Percentiles rank a stretch among this genome's conserved stretches.
Evolutionary conservation across 257 asterid species (phyloP).

Genomic region (Primulina eburnea): DNA sequence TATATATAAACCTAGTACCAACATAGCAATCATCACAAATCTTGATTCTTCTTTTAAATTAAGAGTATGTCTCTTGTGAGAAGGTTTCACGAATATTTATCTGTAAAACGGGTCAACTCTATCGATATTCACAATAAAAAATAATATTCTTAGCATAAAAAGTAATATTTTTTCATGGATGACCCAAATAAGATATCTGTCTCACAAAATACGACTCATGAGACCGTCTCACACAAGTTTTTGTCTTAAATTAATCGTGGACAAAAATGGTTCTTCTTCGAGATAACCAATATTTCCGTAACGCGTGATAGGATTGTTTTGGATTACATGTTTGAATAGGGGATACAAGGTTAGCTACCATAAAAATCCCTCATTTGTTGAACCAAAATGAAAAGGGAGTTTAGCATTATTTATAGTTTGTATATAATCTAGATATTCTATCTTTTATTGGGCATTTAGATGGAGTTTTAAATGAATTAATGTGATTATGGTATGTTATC

Average conservation of each 20-base stretch:
- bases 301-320: neutral
- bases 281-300: slow-evolving; percentile 10
- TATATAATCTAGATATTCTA: too few relatives aligned
- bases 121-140: too few relatives aligned
- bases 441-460: neutral
- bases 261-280: neutral
- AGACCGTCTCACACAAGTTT: too few relatives aligned
- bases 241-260: slow-evolving; percentile 6
- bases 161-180: too few relatives aligned
- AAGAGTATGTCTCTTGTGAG: too few relatives aligned
- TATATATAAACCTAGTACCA: slow-evolving; percentile 17
- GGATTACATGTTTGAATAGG: neutral
- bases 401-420: too few relatives aligned
- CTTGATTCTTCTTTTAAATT: slow-evolving; percentile 6
- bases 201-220: too few relatives aligned
- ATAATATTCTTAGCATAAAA: too few relatives aligned
- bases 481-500: slow-evolving; percentile 13
- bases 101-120: too few relatives aligned
- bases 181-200: too few relatives aligned
- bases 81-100: too few relatives aligned
- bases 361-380: neutral
- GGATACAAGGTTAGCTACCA: neutral
- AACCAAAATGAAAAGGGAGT: neutral
- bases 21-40: slow-evolving; percentile 17
- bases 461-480: neutral